Evolutionary conservation across 1,284 basidiomycete genomes (phyloP).

Genomic region (Cystobasidiaceae sp.): DNA sequence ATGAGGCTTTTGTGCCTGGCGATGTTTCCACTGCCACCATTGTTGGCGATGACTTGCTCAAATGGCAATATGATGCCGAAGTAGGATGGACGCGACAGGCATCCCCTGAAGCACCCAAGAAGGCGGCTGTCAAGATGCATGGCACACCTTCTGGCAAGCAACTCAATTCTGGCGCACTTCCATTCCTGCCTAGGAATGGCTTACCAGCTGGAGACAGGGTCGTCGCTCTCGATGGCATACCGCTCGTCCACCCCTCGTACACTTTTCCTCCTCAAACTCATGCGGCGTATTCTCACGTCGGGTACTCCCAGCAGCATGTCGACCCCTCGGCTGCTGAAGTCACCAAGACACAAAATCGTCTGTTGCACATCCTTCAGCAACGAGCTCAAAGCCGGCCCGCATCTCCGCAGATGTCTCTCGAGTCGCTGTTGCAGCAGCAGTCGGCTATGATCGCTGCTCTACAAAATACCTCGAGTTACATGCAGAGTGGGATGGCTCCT

Average conservation of each 20-base stretch:
- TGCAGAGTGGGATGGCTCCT: too few relatives aligned
- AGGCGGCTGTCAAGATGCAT: neutral
- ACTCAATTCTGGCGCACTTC: neutral
- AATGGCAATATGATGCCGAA: constrained; percentile 1
- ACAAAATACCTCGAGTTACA: too few relatives aligned
- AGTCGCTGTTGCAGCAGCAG: neutral
- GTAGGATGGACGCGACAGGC: neutral
- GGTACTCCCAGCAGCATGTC: neutral
- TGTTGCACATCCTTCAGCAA: neutral
- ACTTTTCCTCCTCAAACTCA: too few relatives aligned
- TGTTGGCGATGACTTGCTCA: neutral
- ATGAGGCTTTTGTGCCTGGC: too few relatives aligned
- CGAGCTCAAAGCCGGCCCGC: neutral
- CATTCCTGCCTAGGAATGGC: neutral
- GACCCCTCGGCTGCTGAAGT: neutral
- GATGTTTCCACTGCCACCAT: too few relatives aligned
- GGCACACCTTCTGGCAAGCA: neutral
- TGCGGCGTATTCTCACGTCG: too few relatives aligned
- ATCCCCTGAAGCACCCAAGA: neutral
- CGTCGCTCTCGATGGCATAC: too few relatives aligned
- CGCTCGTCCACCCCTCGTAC: neutral
- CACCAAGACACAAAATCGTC: neutral
- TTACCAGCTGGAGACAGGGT: too few relatives aligned
- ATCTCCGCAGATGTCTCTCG: too few relatives aligned
- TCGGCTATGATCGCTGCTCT: neutral